phyloP scores from a whole-genome alignment of 441 rosid genomes.

The Erysimum cheiri region DNA sequence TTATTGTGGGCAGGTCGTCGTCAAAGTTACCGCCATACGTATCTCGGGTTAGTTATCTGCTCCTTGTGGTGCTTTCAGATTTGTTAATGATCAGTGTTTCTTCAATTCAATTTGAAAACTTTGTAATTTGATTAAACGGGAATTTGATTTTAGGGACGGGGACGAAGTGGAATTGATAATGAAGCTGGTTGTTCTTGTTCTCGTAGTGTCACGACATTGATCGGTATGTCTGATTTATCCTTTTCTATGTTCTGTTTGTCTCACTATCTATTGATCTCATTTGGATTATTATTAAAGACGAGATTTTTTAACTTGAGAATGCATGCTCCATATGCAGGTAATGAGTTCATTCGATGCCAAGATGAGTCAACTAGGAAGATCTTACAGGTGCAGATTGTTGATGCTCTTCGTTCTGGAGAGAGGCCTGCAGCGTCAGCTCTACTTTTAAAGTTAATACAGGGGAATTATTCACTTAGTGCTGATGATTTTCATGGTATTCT shows the following conservation, averaged over 20 bases:
- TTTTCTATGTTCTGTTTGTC: background rate
- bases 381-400: conserved; percentile 59
- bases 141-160: conserved; percentile 45
- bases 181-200: conserved; percentile 46
- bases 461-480: conserved; percentile 45
- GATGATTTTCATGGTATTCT: conserved; percentile 66
- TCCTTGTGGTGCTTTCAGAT: conserved; percentile 19
- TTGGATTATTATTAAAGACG: conserved; percentile 6
- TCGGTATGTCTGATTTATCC: conserved; percentile 45
- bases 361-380: conserved; percentile 45
- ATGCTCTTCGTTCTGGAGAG: conserved; percentile 71
- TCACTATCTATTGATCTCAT: background rate
- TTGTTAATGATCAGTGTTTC: background rate
- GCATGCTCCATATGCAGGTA: conserved; percentile 47
- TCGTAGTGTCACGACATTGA: conserved; percentile 48
- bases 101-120: background rate
- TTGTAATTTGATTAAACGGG: conserved; percentile 11
- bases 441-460: conserved; percentile 57
- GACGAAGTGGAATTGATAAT: conserved; percentile 39
- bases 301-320: conserved; percentile 21
- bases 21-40: conserved; percentile 45
- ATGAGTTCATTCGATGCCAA: conserved; percentile 38
- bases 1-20: conserved; percentile 42
- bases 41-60: conserved; percentile 37
- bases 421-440: conserved; percentile 70